phyloP scores from a whole-genome alignment of 352 stramenopile genomes.

The Phytopythium aichiense region DNA sequence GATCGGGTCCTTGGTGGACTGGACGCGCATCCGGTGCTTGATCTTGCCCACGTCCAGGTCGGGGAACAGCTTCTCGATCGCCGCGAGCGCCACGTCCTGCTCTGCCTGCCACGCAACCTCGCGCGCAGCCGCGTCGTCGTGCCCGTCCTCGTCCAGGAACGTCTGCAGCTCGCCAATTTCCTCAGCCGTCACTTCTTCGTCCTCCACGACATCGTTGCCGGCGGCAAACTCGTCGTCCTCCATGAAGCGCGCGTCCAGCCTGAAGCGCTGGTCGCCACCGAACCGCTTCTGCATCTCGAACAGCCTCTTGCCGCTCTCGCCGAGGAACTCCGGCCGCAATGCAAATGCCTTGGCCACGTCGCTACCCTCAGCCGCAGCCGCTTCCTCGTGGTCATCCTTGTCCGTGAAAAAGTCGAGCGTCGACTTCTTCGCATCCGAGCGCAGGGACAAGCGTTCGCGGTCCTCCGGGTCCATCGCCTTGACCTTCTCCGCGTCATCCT shows the following conservation, averaged over 20 bases:
- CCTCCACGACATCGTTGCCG: constrained; percentile 32
- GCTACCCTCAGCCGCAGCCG: constrained; percentile 9
- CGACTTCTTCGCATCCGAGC: constrained; percentile 8
- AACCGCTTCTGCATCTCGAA: constrained; percentile 85
- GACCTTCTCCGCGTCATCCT: constrained; percentile 8
- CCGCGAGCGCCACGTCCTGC: constrained; percentile 42
- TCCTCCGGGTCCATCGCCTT: constrained; percentile 9
- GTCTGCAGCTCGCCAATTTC: constrained; percentile 32
- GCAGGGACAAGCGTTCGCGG: constrained; percentile 7
- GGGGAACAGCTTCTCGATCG: constrained; percentile 57
- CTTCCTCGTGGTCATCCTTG: constrained; percentile 18
- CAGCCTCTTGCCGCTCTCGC: constrained; percentile 59
- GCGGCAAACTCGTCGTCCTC: constrained; percentile 56
- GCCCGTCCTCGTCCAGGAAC: constrained; percentile 45
- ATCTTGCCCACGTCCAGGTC: constrained; percentile 66
- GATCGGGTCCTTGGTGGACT: constrained; percentile 49
- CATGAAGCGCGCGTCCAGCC: constrained; percentile 72
- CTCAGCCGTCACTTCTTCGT: constrained; percentile 11
- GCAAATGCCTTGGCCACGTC: constrained; percentile 41
- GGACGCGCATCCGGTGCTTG: constrained; percentile 40
- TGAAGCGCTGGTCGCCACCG: constrained; percentile 71
- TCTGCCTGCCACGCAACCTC: constrained; percentile 46
- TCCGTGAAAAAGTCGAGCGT: constrained; percentile 43
- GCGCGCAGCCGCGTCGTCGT: constrained; percentile 24
- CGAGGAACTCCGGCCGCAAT: constrained; percentile 67